A percentile compares a stretch with the other conserved stretches of the same genome.
Evolutionary conservation across 2,329 filamentous ascomycete genomes (phyloP).

Genomic region (Bipolaris bicolor): DNA sequence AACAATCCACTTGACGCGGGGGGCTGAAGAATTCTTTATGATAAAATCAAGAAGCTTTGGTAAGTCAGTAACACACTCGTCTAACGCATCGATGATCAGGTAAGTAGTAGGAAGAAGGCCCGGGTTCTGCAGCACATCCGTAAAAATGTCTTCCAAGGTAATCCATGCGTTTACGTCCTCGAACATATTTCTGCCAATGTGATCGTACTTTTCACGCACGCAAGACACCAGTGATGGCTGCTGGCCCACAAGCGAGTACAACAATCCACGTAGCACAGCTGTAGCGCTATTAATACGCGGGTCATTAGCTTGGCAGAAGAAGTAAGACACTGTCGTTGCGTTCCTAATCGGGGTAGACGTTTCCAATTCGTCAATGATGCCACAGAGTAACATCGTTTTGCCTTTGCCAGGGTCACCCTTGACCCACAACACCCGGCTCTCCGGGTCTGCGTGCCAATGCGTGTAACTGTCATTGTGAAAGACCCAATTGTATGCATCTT

Average conservation of each 20-base stretch:
- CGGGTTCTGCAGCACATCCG: constrained; percentile 50
- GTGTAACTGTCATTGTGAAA: constrained; percentile 6
- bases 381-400: too few species aligned
- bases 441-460: not conserved
- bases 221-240: constrained; percentile 36
- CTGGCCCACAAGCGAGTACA: constrained; percentile 49
- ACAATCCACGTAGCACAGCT: constrained; percentile 51
- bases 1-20: not conserved
- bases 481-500: constrained; percentile 12
- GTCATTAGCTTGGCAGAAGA: too few species aligned
- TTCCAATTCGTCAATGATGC: too few species aligned
- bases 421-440: too few species aligned
- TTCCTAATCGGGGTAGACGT: too few species aligned
- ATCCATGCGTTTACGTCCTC: constrained; percentile 42
- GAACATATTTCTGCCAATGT: constrained; percentile 11
- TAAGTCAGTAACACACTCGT: too few species aligned
- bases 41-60: too few species aligned
- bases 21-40: too few species aligned
- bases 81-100: too few species aligned
- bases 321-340: too few species aligned
- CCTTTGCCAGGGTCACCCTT: too few species aligned
- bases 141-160: constrained; percentile 43
- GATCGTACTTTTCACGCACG: constrained; percentile 35
- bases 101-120: not conserved
- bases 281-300: too few species aligned